Base-by-base conservation (phyloP, 2,329 filamentous ascomycete species). In the Cyphellophora europaea region DNA sequence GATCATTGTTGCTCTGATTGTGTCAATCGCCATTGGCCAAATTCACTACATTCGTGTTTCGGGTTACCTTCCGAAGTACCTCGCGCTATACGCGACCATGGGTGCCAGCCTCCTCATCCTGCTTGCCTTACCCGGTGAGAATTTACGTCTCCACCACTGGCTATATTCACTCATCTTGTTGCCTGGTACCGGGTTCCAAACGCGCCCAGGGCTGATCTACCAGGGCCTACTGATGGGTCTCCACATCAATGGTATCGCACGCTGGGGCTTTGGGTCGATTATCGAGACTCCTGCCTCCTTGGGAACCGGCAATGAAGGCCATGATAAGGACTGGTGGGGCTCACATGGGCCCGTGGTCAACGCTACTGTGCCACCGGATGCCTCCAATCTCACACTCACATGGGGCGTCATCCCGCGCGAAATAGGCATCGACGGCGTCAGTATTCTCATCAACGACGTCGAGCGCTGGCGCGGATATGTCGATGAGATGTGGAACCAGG, bases 91-190 rank as follows among this genome's bases (percentile, higher is more conserved):
- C 55, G 71, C 67, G 14, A 63, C 83, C 4, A 74, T 94, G 44
- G 62, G 76, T 2, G 54, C 65, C 2, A 68, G 66, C n/a, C 74
- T 96, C 21, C 53, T 91, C 18, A 61, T 87, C 32, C 71, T 82
- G 19, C 66, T 93, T 10, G 63, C 72, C 1, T 61, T 94, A 5
- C 89, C 89, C 0, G 74, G 77, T 5, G 74, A 94, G 33, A 82
- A 78, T 42, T 69, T 98, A 32, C 79, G 91, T 19, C 87, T 98
- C 37, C 91, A 98, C 54, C 91, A 98, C 57, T 98, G 96, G 55
- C 84, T 96, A 45, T 68, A 96, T 4, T 87, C 80, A 1, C 72
- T 98, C 11, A 67, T 96, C 0, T 71, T 98, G 1, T 72, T 96
- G 4, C 86, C 88, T 0, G 91, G 88, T 0, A 96, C 91, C 0